These are phyloP conservation scores for Pseudocercospora vitis DNA, from an alignment of 2,329 filamentous ascomycete species.

Conservation along the genomic window DNA sequence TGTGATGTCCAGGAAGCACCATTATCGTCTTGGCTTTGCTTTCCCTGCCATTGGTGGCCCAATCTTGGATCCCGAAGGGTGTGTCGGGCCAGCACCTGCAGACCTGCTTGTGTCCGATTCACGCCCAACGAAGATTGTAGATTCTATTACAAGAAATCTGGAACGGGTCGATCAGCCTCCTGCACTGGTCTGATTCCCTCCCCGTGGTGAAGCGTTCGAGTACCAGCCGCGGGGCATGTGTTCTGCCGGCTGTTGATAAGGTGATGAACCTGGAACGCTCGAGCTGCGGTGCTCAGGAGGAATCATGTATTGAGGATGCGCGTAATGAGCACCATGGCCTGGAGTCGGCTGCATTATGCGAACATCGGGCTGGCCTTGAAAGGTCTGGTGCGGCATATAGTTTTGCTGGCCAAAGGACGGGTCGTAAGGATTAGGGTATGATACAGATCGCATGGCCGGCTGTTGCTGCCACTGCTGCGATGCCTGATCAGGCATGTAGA, in stretches of 20 bases:
- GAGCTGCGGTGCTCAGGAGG: slow-evolving; percentile 15
- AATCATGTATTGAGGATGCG: slow-evolving; percentile 12
- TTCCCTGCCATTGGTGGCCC: too few species aligned
- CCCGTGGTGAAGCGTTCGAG: slow-evolving; percentile 3
- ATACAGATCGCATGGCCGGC: slow-evolving; percentile 6
- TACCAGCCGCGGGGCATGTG: slow-evolving; percentile 12
- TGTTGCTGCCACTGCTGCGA: slow-evolving; percentile 16
- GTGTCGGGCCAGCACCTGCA: too few species aligned
- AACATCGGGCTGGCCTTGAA: neutral
- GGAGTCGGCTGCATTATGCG: slow-evolving; percentile 1
- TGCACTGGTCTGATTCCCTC: neutral
- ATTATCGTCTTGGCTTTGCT: too few species aligned
- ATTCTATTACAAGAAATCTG: too few species aligned
- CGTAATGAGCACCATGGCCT: neutral
- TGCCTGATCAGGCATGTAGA: slow-evolving; percentile 3
- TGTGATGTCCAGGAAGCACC: too few species aligned
- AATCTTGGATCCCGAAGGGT: too few species aligned
- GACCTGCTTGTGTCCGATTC: too few species aligned
- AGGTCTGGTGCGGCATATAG: neutral
- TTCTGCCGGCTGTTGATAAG: slow-evolving; percentile 5
- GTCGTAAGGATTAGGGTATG: slow-evolving; percentile 10
- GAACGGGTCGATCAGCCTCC: neutral
- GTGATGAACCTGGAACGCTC: slow-evolving; percentile 7
- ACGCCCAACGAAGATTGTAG: too few species aligned
- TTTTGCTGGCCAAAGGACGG: neutral